A percentile compares a stretch with the other conserved stretches of the same genome.
Evolutionary conservation across 148 eudicot genomes (phyloP).

Genomic region (Chenopodium berlandieri): DNA sequence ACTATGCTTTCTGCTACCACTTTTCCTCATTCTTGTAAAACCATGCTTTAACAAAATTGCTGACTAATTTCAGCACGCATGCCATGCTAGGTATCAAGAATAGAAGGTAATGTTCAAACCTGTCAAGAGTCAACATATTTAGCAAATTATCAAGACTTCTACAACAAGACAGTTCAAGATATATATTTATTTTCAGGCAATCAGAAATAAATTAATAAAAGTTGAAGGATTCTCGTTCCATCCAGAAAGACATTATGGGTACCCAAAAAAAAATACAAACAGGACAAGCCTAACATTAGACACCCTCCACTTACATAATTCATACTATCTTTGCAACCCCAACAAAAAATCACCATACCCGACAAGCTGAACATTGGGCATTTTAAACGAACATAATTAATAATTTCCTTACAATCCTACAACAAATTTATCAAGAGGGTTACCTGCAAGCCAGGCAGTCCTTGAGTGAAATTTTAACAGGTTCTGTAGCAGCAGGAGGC

Average conservation of each 20-base stretch:
- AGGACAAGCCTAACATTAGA: not conserved
- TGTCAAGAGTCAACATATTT: not conserved
- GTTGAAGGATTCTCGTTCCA: too few species aligned
- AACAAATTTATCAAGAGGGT: not conserved
- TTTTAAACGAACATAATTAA: not conserved
- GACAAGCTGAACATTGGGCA: not conserved
- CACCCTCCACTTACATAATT: not conserved
- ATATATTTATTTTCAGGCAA: too few species aligned
- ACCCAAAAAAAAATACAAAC: not conserved
- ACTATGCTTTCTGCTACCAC: too few species aligned
- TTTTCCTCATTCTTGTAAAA: too few species aligned
- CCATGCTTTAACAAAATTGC: too few species aligned
- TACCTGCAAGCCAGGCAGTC: slow-evolving; percentile 99
- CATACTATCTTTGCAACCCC: too few species aligned
- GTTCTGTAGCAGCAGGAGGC: slow-evolving; percentile 46
- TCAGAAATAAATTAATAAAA: too few species aligned
- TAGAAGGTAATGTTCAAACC: not conserved
- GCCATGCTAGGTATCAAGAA: too few species aligned
- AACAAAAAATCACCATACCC: not conserved
- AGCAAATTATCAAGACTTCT: too few species aligned
- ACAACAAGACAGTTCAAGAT: too few species aligned
- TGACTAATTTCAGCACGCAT: too few species aligned
- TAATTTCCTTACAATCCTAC: not conserved
- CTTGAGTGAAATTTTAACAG: slow-evolving; percentile 90
- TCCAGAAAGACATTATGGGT: too few species aligned